Base-by-base conservation (phyloP, 2,329 filamentous ascomycete species). In the Beauveria rudraprayagi region DNA sequence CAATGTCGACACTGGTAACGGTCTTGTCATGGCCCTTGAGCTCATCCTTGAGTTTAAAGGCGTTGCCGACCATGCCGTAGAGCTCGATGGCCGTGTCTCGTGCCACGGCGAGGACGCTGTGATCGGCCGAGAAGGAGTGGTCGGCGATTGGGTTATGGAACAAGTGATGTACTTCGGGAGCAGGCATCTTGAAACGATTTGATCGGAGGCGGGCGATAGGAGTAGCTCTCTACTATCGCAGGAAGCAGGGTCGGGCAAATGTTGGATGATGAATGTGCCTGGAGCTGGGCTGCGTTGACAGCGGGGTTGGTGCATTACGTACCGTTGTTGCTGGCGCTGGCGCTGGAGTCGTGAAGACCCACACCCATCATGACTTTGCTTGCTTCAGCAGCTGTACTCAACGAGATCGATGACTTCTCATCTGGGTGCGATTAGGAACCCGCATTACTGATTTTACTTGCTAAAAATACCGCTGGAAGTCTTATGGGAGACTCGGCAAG, bases 141-240 rank as follows among this genome's bases (percentile, higher is more conserved):
- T 99, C 94, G 67, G 91, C 91, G 72, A 99, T 97, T 64, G 93
- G 92, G 68, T 89, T 86, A 79, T 97, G 92, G 80, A 99, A 99
- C 67, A 99, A 88, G 72, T 97, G 92, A 78, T 97, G 91, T 62
- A 96, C 90, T 82, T 97, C 91, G 66, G 92, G 91, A 63, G 88
- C 75, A 60, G 90, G 81, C 93, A 97, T 97, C 63, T 58, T 82
- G 74, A 65, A 59, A 58, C 19, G 57, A n/a, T 43, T 22, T 3
- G 9, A 54, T 46, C 9, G 55, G 58, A 41, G 11, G 56, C 28
- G 54, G 80, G 67, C 74, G 72, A 76, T 77, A 77, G 75, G 75
- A 77, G 75, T 75, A 90, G 85, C 91, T 96, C 94, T 97, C 94
- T 88, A 97, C 94, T 97, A 94, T 83, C 90, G 84, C 80, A 53